These are phyloP conservation scores for Paramyrothecium roridum DNA, from an alignment of 2,329 filamentous ascomycete species.

Conservation along the genomic window DNA sequence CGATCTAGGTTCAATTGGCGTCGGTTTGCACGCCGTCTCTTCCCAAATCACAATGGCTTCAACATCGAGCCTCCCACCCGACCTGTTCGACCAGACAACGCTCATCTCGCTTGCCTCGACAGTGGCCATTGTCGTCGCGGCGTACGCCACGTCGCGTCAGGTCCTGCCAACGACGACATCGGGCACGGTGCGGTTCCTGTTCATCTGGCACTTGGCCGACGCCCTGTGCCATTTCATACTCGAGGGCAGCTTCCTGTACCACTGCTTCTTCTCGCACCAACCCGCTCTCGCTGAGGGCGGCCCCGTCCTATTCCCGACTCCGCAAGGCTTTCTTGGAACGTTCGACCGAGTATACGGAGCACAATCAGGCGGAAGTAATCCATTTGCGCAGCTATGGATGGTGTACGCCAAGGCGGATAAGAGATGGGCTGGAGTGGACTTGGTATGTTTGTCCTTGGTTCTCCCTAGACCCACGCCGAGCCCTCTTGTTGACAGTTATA, in stretches of 20 bases:
- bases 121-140: conserved; percentile 45
- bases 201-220: conserved; percentile 94
- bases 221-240: conserved; percentile 88
- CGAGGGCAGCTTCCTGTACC: conserved; percentile 88
- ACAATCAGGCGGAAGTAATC: conserved; percentile 51
- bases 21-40: too few species aligned
- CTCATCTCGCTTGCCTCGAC: conserved; percentile 56
- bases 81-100: conserved; percentile 59
- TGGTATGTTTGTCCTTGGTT: conserved; percentile 34
- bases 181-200: conserved; percentile 67
- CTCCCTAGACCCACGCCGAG: conserved; percentile 23
- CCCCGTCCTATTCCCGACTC: conserved; percentile 40
- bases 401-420: conserved; percentile 64
- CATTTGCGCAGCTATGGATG: conserved; percentile 63
- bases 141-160: conserved; percentile 45
- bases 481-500: background rate
- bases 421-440: conserved; percentile 61
- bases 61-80: conserved; percentile 39
- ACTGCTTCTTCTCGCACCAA: conserved; percentile 75
- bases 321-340: conserved; percentile 49
- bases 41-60: background rate
- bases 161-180: conserved; percentile 48
- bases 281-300: conserved; percentile 23
- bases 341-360: conserved; percentile 49
- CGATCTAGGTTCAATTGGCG: too few species aligned